Base-by-base conservation (phyloP, 1,284 basidiomycete genomes). In the Hortiboletus rubellus region DNA sequence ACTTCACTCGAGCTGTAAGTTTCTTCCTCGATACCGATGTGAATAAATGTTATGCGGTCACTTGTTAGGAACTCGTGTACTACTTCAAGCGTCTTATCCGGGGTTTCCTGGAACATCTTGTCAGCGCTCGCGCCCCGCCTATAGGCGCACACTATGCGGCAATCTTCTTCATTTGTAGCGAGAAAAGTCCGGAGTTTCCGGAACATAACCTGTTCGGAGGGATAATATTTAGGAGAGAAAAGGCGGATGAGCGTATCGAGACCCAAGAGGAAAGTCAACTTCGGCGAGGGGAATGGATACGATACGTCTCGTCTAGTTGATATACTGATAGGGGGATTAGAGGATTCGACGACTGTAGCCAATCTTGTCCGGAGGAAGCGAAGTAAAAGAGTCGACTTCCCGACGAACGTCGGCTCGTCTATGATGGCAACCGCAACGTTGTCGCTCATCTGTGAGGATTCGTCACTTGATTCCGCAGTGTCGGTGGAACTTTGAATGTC, bases 211-310 rank as follows among this genome's bases (percentile, higher is more conserved):
- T 71, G 68, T 24, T 77, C 75, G 46, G 81, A 79, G 3, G 74
- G 72, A 66, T 98, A 98, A 73, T 94, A 98, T 40, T 84, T 83
- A 1, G 86, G 82, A 15, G 88, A 83, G 56, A 97, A 87, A 50
- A 98, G 82, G 9, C 96, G 86, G 55, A 87, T 83, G 33, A 98
- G 80, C 1, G 96, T 99, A 69, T 99, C 96, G 53, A 86, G 84
- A 10, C 96, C 96, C 54, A 96, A 77, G 27, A 93, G 73, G 69
- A 92, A 94, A 11, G 82, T 79, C 18, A 92, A 72, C 54, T 81
- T 75, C 3, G 78, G 70, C 17, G 54, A 63, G 34, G 69, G 66
- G 52, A 64, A 60, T 24, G 64, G 61, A 47, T 65, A 52, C 52
- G 60, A 60, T 24, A 61, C 57, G 33, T 57, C 46, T 40, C 53